Conservation (phyloP, 441 rosid genomes). For the Pelargonium cotyledonis region DNA sequence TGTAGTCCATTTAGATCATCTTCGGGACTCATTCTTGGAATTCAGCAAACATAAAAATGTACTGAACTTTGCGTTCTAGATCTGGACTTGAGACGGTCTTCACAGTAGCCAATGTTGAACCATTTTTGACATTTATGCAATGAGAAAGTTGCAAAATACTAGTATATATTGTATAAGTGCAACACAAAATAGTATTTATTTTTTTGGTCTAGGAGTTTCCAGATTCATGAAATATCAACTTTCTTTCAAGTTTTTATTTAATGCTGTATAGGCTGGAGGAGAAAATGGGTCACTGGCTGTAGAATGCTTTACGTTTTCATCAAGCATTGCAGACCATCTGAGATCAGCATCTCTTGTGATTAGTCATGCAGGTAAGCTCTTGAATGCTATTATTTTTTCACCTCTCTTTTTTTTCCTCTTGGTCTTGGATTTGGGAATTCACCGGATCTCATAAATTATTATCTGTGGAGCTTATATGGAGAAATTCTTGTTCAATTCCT, state of each 20-base stretch:
- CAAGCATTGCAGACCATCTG: constrained; percentile 71
- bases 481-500: too few relatives aligned
- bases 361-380: constrained; percentile 66
- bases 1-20: background rate
- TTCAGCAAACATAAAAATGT: too few relatives aligned
- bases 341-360: constrained; percentile 77
- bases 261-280: constrained; percentile 48
- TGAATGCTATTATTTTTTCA: too few relatives aligned
- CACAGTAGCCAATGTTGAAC: background rate
- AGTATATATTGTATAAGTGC: too few relatives aligned
- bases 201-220: background rate
- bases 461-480: too few relatives aligned
- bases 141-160: too few relatives aligned
- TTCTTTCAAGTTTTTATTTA: constrained; percentile 6
- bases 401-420: background rate
- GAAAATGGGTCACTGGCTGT: constrained; percentile 56
- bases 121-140: too few relatives aligned
- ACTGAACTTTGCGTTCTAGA: background rate
- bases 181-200: background rate
- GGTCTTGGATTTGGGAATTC: background rate
- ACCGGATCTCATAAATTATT: background rate
- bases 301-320: constrained; percentile 78
- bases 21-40: background rate
- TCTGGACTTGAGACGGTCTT: background rate
- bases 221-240: background rate